Conservation (phyloP, 768 basidiomycete species). For the Leucocoprinus birnbaumii region DNA sequence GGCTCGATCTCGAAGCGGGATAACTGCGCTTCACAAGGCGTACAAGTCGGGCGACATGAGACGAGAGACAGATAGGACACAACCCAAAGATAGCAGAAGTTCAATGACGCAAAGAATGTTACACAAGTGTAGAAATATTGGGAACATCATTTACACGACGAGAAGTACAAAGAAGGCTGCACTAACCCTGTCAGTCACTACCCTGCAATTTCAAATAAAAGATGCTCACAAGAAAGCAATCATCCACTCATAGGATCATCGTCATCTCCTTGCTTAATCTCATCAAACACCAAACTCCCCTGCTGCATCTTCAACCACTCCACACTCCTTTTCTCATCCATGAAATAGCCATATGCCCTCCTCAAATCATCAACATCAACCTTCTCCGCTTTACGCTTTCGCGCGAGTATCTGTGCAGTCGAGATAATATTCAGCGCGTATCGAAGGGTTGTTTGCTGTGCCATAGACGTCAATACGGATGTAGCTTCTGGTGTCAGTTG, state of each 20-base stretch:
- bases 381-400: slow-evolving; percentile 73
- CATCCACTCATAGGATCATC: slow-evolving; percentile 22
- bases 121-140: no score
- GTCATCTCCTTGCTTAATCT: slow-evolving; percentile 38
- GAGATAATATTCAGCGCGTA: slow-evolving; percentile 96
- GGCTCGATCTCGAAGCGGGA: no score
- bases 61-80: no score
- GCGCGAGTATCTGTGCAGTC: slow-evolving; percentile 82
- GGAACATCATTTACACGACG: no score
- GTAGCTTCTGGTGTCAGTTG: slow-evolving; percentile 70
- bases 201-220: no score
- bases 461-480: slow-evolving; percentile 86
- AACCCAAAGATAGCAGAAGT: no score
- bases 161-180: no score
- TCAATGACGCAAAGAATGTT: no score
- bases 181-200: no score
- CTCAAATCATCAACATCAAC: slow-evolving; percentile 87
- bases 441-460: slow-evolving; percentile 83
- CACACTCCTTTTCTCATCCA: slow-evolving; percentile 90
- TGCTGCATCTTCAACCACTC: slow-evolving; percentile 90
- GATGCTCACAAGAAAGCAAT: background rate
- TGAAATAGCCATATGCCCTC: slow-evolving; percentile 84
- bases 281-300: slow-evolving; percentile 72
- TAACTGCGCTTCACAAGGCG: no score
- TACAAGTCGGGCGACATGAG: no score